phyloP scores from a whole-genome alignment of 345 rosid species.

The Ricinus communis region DNA sequence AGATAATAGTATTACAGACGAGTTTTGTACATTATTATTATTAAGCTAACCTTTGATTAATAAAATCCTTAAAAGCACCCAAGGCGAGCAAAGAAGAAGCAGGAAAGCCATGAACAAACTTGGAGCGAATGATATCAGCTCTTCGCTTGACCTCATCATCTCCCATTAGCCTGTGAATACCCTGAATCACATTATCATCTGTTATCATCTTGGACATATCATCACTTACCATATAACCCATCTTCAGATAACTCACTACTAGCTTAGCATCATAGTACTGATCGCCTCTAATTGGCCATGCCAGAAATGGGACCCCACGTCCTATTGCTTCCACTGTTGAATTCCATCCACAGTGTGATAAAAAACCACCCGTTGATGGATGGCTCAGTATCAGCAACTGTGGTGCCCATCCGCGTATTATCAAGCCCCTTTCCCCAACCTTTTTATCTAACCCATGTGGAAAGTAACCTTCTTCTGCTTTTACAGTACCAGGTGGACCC shows the following conservation, averaged over 20 bases:
- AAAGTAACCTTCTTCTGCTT: slow-evolving; percentile 2
- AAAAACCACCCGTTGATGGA: slow-evolving; percentile 42
- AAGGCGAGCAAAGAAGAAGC: slow-evolving; percentile 25
- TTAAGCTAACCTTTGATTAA: background rate
- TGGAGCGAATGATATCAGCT: slow-evolving; percentile 12
- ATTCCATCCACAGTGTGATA: slow-evolving; percentile 64
- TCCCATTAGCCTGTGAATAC: slow-evolving; percentile 23
- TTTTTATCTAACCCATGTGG: slow-evolving; percentile 22
- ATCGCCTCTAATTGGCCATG: slow-evolving; percentile 59
- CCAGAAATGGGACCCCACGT: slow-evolving; percentile 44
- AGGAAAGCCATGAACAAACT: slow-evolving; percentile 36
- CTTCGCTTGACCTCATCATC: slow-evolving; percentile 21
- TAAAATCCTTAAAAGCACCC: slow-evolving; percentile 30
- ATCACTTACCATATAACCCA: slow-evolving; percentile 32
- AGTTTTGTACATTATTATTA: no score
- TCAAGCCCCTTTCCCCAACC: slow-evolving; percentile 36
- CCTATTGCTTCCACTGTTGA: slow-evolving; percentile 53
- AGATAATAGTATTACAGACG: no score
- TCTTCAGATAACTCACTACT: slow-evolving; percentile 35
- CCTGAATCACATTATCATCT: slow-evolving; percentile 23
- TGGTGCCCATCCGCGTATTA: slow-evolving; percentile 52
- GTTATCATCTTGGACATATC: slow-evolving; percentile 24
- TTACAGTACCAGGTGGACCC: slow-evolving; percentile 7
- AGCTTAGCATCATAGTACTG: slow-evolving; percentile 46
- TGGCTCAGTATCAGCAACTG: slow-evolving; percentile 52